These are phyloP conservation scores for Rhododendron ferrugineum DNA, from an alignment of 148 eudicot genomes.

Conservation along the genomic window DNA sequence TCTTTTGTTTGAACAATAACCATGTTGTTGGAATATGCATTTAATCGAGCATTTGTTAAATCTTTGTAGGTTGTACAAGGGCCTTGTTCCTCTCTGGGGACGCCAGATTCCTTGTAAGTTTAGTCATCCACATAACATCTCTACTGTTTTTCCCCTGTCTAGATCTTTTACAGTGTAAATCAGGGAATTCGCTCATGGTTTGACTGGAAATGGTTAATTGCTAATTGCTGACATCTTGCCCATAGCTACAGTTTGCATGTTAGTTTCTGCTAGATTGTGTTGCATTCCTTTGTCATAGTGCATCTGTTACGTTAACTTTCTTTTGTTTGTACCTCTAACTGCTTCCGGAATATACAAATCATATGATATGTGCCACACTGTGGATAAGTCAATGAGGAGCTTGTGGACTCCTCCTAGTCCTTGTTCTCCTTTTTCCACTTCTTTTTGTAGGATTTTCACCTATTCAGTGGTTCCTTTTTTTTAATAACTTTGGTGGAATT, in stretches of 20 bases:
- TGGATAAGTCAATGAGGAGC: neutral
- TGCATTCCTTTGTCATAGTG: neutral
- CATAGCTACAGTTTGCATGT: neutral
- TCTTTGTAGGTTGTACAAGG: conserved; percentile 37
- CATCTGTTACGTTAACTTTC: neutral
- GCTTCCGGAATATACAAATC: neutral
- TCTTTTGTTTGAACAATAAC: neutral
- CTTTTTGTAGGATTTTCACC: neutral
- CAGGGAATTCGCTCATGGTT: neutral
- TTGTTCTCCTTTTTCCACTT: neutral
- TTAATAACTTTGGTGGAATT: neutral
- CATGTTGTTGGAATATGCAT: neutral
- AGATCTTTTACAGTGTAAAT: conserved; percentile 28
- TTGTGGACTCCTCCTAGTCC: neutral
- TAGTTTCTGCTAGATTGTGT: neutral
- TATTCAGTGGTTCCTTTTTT: neutral
- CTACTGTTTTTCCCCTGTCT: neutral
- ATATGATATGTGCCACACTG: neutral
- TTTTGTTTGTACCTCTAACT: neutral
- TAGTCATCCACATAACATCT: neutral
- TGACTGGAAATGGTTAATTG: neutral
- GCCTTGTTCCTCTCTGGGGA: conserved; percentile 36
- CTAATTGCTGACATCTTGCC: neutral
- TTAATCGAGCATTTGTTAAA: neutral
- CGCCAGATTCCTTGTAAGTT: conserved; percentile 51